Percentiles rank a stretch among this genome's conserved stretches.
phyloP scores from a whole-genome alignment of 2,329 filamentous ascomycete species.

The Zelopaecilomyces penicillatus region DNA sequence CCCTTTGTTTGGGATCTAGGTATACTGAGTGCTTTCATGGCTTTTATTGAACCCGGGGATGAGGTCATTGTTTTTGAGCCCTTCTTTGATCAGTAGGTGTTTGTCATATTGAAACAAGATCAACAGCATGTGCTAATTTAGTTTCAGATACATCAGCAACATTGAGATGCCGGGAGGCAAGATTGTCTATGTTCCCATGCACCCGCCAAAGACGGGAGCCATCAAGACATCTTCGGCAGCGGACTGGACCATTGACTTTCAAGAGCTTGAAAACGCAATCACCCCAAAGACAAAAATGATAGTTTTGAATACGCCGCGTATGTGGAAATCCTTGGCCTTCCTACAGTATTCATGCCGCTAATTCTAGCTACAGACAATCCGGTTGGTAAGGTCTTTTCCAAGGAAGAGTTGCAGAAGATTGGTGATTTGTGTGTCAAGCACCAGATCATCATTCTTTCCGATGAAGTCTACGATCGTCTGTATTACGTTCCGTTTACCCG shows the following conservation, averaged over 20 bases:
- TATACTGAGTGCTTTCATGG: conserved; percentile 98
- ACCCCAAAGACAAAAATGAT: conserved; percentile 92
- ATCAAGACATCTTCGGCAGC: conserved; percentile 72
- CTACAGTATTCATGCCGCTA: too few relatives aligned
- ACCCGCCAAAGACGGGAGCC: conserved; percentile 74
- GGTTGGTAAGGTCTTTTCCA: conserved; percentile 89
- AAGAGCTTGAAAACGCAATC: conserved; percentile 71
- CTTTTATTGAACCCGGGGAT: conserved; percentile 85
- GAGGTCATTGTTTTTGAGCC: conserved; percentile 98
- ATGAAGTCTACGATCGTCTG: conserved; percentile 89
- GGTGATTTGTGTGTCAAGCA: conserved; percentile 86
- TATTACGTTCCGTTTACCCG: conserved; percentile 94
- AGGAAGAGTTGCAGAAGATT: conserved; percentile 73
- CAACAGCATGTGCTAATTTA: neutral
- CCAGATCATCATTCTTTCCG: conserved; percentile 86
- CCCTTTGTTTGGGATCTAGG: conserved; percentile 22
- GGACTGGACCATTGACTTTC: conserved; percentile 83
- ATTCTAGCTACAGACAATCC: conserved; percentile 62
- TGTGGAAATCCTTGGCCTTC: conserved; percentile 7
- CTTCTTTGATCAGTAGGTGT: conserved; percentile 81
- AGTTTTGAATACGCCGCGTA: conserved; percentile 68
- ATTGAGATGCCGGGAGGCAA: conserved; percentile 97
- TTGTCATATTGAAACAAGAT: neutral
- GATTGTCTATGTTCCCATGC: conserved; percentile 90
- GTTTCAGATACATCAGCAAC: conserved; percentile 67